phyloP scores from a whole-genome alignment of 164 flowering plant species.

The Akebia trifoliata region DNA sequence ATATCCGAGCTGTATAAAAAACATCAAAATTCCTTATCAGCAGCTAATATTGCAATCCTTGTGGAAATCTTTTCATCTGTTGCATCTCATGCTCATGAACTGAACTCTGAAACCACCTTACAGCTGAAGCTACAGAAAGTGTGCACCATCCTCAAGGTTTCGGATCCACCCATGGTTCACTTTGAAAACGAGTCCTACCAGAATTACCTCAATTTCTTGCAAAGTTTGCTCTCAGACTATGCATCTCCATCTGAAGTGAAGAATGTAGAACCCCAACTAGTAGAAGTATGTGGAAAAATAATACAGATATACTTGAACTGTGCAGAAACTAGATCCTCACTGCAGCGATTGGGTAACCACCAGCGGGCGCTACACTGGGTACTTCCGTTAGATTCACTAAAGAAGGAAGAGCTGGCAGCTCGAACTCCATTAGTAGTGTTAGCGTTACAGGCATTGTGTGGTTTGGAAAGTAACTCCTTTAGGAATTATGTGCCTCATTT shows the following conservation, averaged over 20 bases:
- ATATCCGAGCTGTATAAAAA: constrained; percentile 54
- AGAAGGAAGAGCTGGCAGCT: constrained; percentile 87
- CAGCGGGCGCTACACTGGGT: constrained; percentile 43
- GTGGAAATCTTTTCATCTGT: constrained; percentile 50
- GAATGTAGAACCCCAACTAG: constrained; percentile 56
- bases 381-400: constrained; percentile 71
- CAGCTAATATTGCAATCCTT: constrained; percentile 37
- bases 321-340: constrained; percentile 22
- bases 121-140: constrained; percentile 64
- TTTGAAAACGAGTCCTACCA: constrained; percentile 83
- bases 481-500: constrained; percentile 44
- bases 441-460: constrained; percentile 51
- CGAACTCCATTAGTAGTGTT: constrained; percentile 60
- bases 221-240: constrained; percentile 33
- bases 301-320: constrained; percentile 69
- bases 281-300: constrained; percentile 53
- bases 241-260: constrained; percentile 39
- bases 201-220: constrained; percentile 59
- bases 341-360: constrained; percentile 18
- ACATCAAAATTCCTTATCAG: constrained; percentile 41
- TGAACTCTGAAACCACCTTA: constrained; percentile 47
- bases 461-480: constrained; percentile 49
- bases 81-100: constrained; percentile 64
- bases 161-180: constrained; percentile 86
- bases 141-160: constrained; percentile 65